Percentiles rank a stretch among this genome's conserved stretches.
Conservation (phyloP, 129 eudicot genomes). For the Saussurea involucrata region DNA sequence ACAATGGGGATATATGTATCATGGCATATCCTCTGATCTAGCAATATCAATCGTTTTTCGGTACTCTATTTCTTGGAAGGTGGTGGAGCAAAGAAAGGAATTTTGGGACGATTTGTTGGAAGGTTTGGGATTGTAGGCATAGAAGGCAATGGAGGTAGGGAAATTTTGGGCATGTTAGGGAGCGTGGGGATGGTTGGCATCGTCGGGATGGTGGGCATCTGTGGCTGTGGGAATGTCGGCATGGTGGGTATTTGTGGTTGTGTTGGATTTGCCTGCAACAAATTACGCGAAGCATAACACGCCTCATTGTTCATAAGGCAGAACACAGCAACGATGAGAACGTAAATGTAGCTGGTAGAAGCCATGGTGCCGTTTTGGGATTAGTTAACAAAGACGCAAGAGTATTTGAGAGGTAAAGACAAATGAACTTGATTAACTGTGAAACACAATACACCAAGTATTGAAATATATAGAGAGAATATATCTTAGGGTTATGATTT, state of each 20-base stretch:
- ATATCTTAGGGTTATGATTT: not conserved
- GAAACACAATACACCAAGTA: not conserved
- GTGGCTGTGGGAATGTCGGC: not conserved
- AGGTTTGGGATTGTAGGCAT: conserved; percentile 23
- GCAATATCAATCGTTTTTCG: no score
- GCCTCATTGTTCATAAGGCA: not conserved
- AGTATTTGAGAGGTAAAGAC: not conserved
- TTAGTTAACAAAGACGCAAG: no score
- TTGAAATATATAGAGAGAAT: not conserved
- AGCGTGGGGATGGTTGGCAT: conserved; percentile 19
- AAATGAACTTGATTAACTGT: conserved; percentile 3
- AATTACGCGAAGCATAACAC: conserved; percentile 6
- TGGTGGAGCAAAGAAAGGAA: conserved; percentile 29
- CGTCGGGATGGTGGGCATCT: conserved; percentile 7
- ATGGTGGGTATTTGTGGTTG: conserved; percentile 13
- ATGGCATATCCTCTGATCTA: no score
- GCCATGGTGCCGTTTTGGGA: not conserved
- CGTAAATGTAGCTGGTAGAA: not conserved
- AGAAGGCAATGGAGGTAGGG: conserved; percentile 25
- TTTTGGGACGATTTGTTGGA: conserved; percentile 18
- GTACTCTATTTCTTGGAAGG: conserved; percentile 20
- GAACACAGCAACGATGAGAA: not conserved
- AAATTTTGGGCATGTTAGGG: conserved; percentile 17
- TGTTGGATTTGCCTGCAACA: not conserved
- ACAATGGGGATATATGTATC: no score